Base-by-base conservation (phyloP, 352 stramenopile species). In the Phytophthora brassicae region DNA sequence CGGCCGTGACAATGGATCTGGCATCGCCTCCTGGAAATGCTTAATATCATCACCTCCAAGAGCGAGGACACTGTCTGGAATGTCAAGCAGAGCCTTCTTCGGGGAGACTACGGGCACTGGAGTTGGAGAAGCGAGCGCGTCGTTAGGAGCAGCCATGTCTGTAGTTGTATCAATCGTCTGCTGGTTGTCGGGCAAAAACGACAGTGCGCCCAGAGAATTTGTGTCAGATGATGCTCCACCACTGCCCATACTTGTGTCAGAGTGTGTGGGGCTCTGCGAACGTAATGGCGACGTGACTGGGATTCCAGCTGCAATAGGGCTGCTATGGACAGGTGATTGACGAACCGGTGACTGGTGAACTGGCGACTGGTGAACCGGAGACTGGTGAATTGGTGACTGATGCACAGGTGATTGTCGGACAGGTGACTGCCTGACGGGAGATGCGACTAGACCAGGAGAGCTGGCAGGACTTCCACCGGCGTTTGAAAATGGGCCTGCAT, bases 1-100 rank as follows among this genome's bases (percentile, higher is more conserved):
- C 0, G 81, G 81, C 20, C 77, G 68, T 9, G 74, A 84, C 26
- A 72, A 84, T 4, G 81, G 81, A 26, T 88, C 77, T 3, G 79
- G 79, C 47, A 92, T 79, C 64, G 75, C 79, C 35, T 92, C 69
- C 60, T 88, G 84, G 46, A 94, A 92, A 29, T 71, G 87, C 39
- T 88, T 89, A 54, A 92, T 88, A 39, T 90, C 80, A 44, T 91
- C 79, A n/a, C 73, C 52, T 11, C 82, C 84, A 19, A 92, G 61
- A 12, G 77, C 70, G 17, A 88, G 61, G n/a, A 94, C 60, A 44
- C 62, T 79, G 36, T 72, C 56, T 19, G 84, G 84, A 2, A 86
- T 58, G 9, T 88, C 81, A 33, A 69, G 33, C 41, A 65, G 36
- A 22, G 56, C 9, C 19, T 69, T 38, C 20, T 77, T 84, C 2